These are phyloP conservation scores for Arabidopsis lyrata DNA, from an alignment of 441 rosid species.

Conservation along the genomic window DNA sequence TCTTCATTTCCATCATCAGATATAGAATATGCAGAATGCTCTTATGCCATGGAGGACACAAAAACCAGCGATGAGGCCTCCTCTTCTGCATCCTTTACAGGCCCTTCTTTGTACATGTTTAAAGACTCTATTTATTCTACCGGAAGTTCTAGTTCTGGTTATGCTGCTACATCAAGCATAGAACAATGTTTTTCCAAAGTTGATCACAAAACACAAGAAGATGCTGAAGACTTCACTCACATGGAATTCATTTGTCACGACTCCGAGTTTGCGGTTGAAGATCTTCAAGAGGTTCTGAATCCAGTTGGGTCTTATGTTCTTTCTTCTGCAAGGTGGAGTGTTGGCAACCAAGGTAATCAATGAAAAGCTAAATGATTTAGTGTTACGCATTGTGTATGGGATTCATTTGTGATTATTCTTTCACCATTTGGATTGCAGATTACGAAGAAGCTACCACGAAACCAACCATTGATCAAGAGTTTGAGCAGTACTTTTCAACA, in stretches of 20 bases:
- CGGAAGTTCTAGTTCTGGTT: conserved; percentile 30
- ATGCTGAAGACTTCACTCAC: conserved; percentile 15
- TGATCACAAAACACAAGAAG: conserved; percentile 22
- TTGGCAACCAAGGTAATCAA: conserved; percentile 37
- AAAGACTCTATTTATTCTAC: conserved; percentile 28
- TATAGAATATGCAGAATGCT: conserved; percentile 32
- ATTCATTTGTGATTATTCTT: conserved; percentile 11
- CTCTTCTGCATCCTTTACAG: conserved; percentile 24
- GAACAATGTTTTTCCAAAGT: conserved; percentile 28
- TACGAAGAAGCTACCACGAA: conserved; percentile 36
- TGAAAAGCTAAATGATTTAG: background rate
- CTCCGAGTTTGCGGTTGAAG: conserved; percentile 28
- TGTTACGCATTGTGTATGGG: background rate
- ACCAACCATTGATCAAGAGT: conserved; percentile 85
- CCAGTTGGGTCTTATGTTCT: conserved; percentile 24
- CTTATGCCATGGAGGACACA: conserved; percentile 7
- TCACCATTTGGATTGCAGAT: conserved; percentile 29
- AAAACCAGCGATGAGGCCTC: conserved; percentile 27
- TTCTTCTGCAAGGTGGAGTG: conserved; percentile 38
- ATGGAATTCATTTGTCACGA: conserved; percentile 25
- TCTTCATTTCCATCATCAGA: conserved; percentile 36
- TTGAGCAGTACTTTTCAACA: conserved; percentile 75
- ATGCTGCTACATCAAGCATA: conserved; percentile 18
- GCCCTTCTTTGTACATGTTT: background rate
- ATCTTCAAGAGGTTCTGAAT: conserved; percentile 27